These are phyloP conservation scores for Achaetomiella virescens DNA, from an alignment of 495 filamentous ascomycete genomes.

Conservation along the genomic window DNA sequence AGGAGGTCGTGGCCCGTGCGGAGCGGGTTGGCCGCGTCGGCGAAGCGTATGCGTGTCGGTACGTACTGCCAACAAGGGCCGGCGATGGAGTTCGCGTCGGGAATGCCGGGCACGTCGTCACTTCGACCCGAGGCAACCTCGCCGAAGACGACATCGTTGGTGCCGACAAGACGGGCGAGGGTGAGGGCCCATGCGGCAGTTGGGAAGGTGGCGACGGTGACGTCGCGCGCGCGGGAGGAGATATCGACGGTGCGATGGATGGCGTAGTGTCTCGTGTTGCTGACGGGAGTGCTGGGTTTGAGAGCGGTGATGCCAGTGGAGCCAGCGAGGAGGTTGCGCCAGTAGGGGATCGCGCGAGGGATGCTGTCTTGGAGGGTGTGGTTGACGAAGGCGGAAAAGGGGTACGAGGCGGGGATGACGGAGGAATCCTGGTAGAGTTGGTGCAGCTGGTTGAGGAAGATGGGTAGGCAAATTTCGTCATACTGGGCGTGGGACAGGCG, in stretches of 20 bases:
- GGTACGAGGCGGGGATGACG: conserved; percentile 39
- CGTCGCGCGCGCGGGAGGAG: conserved; percentile 37
- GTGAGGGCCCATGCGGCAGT: conserved; percentile 58
- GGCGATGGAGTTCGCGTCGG: conserved; percentile 40
- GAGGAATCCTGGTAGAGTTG: conserved; percentile 27
- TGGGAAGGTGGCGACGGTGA: conserved; percentile 52
- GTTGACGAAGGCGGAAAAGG: conserved; percentile 55
- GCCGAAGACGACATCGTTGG: conserved; percentile 54
- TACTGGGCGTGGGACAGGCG: conserved; percentile 70
- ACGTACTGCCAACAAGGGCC: conserved; percentile 43
- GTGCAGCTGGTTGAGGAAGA: conserved; percentile 46
- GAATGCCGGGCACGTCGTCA: conserved; percentile 39
- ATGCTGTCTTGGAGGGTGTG: too few species aligned
- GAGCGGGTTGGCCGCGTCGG: too few species aligned
- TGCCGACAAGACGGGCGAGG: conserved; percentile 45
- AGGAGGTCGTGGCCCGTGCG: conserved; percentile 31
- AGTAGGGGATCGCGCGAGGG: conserved; percentile 43
- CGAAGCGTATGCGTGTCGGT: conserved; percentile 33
- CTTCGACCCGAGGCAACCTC: conserved; percentile 55
- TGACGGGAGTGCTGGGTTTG: too few species aligned
- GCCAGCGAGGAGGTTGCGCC: conserved; percentile 48
- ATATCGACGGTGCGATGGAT: conserved; percentile 26
- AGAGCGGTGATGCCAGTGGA: too few species aligned
- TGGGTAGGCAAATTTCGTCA: conserved; percentile 63
- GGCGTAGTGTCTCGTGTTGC: conserved; percentile 22